Conservation (phyloP, 73 alveolate genomes). For the Tetrahymena malaccensis region DNA sequence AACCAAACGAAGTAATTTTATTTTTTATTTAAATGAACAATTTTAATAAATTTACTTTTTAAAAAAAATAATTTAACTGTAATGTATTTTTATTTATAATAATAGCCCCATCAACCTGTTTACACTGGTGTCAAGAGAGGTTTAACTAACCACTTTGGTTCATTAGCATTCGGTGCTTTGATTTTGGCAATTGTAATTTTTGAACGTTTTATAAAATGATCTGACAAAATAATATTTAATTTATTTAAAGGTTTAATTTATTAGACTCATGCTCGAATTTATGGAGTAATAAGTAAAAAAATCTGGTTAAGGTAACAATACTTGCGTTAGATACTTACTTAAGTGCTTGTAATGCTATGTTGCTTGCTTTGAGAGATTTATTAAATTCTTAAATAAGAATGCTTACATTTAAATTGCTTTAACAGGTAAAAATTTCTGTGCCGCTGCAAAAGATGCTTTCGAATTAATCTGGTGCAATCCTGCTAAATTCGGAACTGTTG, state of each 20-base stretch:
- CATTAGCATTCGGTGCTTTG: constrained; percentile 69
- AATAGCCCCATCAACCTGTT: constrained; percentile 6
- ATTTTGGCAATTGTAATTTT: constrained; percentile 49
- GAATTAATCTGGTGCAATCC: constrained; percentile 73
- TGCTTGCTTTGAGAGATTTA: constrained; percentile 74
- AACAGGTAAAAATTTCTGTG: constrained; percentile 81
- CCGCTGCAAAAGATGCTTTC: constrained; percentile 90
- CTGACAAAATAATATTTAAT: constrained; percentile 25
- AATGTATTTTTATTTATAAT: not conserved
- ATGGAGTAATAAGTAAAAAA: constrained; percentile 30
- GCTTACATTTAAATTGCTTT: constrained; percentile 94
- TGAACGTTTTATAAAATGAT: constrained; percentile 23
- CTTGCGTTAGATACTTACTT: constrained; percentile 43
- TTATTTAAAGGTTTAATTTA: constrained; percentile 28
- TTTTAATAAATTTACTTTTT: too few relatives aligned
- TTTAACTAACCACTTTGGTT: constrained; percentile 70
- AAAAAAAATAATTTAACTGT: not conserved
- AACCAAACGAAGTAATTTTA: not conserved
- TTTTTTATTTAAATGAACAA: too few relatives aligned
- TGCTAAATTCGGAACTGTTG: constrained; percentile 74
- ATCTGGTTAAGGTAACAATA: constrained; percentile 26
- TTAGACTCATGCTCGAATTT: constrained; percentile 41
- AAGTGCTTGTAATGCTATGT: constrained; percentile 79
- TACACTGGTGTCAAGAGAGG: constrained; percentile 38
- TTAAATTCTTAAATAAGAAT: constrained; percentile 77